Percentiles rank a stretch among this genome's conserved stretches.
phyloP scores from a whole-genome alignment of 306 rosid genomes.

The Prinsepia uniflora region DNA sequence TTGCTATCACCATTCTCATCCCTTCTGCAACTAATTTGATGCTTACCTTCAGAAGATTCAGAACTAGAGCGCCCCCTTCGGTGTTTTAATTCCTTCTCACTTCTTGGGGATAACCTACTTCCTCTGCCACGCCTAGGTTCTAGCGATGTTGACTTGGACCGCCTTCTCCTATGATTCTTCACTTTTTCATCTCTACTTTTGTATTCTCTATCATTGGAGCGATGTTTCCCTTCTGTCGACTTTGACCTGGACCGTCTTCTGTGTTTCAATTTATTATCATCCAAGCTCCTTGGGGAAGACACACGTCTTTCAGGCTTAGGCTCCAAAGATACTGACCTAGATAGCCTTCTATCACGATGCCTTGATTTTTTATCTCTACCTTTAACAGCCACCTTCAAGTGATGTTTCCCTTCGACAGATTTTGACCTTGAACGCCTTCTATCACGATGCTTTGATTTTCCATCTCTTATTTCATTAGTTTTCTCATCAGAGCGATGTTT shows the following conservation, averaged over 20 bases:
- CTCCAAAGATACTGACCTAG: constrained; percentile 64
- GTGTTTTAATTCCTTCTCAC: constrained; percentile 38
- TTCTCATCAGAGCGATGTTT: constrained; percentile 42
- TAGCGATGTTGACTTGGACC: constrained; percentile 44
- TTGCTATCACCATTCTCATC: constrained; percentile 31
- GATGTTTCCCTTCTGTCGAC: constrained; percentile 49
- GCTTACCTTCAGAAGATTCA: constrained; percentile 46
- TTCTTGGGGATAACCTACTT: constrained; percentile 42
- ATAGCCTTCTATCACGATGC: constrained; percentile 69
- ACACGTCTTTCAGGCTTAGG: constrained; percentile 40
- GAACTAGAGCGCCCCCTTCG: constrained; percentile 33
- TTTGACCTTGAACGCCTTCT: constrained; percentile 54
- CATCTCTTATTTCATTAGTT: constrained; percentile 40
- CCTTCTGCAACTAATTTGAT: constrained; percentile 37
- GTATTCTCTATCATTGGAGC: constrained; percentile 33
- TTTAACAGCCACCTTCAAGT: constrained; percentile 43
- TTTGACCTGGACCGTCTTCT: constrained; percentile 50
- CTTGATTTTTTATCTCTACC: constrained; percentile 55
- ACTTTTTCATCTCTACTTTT: constrained; percentile 48
- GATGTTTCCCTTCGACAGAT: constrained; percentile 52
- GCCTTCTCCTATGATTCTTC: constrained; percentile 43
- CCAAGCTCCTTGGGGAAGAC: constrained; percentile 41
- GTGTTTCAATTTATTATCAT: constrained; percentile 35
- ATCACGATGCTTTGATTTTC: constrained; percentile 46
- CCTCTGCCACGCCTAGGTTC: constrained; percentile 39